Base-by-base conservation (phyloP, 768 basidiomycete species). In the Auricularia auricula-judae region DNA sequence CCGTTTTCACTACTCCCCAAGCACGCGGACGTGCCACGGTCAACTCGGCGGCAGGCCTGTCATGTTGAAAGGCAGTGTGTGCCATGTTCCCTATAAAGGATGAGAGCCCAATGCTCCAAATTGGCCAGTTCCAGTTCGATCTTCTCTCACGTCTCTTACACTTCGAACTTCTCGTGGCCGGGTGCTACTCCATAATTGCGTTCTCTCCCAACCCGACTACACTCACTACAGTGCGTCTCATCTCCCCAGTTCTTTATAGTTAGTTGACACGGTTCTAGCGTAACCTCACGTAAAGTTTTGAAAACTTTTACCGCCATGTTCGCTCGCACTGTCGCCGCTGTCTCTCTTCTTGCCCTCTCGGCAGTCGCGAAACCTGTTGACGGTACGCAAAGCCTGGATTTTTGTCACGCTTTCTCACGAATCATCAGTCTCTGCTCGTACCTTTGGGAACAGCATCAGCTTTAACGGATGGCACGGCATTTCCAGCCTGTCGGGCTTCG, bases 401-500 rank as follows among this genome's bases (percentile, higher is more conserved):
- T 51, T 4, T 51, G 11, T 18, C 8, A 51, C 21, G 5, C 47
- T 51, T 16, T 18, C 47, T 61, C 59, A 61, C 7, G 23, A 18
- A 18, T n/a, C 2, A 29, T 29, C 29, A 61, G 59, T 61, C 34
- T 61, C 34, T 18, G 59, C 59, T 33, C 59, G 36, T n/a, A 61
- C 36, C 10, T 35, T 39, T 3, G 59, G 47, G 11, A 51, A 51
- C 10, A 51, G 47, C 47, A 51, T 51, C 47, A 18, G 18, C 18
- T 51, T 51, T 18, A 51, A 51, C 47, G 16, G 16, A 10, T 51
- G 47, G 47, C 47, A 51, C 47, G 47, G 47, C 14, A 51, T 51
- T 18, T 51, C 47, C 21, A 18, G 18, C 47, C 47, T 51, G 14
- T 51, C 47, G 11, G 47, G 70, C 67, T 81, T 82, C 68, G 81